A percentile compares a stretch with the other conserved stretches of the same genome.
Conservation (phyloP, 2,329 filamentous ascomycete genomes). For the Botrytis pseudocinerea region DNA sequence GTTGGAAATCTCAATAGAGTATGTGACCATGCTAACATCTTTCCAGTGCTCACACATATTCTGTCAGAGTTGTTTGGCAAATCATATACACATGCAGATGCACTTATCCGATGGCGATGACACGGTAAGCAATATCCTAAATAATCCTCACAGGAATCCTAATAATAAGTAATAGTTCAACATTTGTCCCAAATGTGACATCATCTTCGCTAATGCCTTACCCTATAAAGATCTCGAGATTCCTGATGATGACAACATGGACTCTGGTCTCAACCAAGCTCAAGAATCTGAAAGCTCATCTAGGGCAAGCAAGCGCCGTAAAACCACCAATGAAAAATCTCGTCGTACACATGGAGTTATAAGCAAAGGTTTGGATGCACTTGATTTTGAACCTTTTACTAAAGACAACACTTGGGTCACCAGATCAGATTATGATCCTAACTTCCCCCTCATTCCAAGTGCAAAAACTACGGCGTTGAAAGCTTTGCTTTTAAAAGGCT, state of each 20-base stretch:
- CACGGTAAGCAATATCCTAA: not conserved
- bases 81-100: constrained; percentile 30
- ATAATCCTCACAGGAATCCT: not conserved
- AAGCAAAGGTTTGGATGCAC: constrained; percentile 33
- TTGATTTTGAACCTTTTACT: constrained; percentile 35
- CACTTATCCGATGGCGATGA: constrained; percentile 8
- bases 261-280: not conserved
- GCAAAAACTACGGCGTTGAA: constrained; percentile 45
- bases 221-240: constrained; percentile 17
- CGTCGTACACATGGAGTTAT: not conserved
- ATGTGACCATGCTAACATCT: not conserved
- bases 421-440: constrained; percentile 32
- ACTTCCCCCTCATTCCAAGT: constrained; percentile 40
- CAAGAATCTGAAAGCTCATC: not conserved
- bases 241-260: constrained; percentile 27
- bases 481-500: constrained; percentile 43
- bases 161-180: constrained; percentile 3
- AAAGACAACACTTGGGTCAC: constrained; percentile 33
- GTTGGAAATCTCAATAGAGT: not conserved
- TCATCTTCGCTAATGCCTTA: constrained; percentile 24
- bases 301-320: constrained; percentile 11
- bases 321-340: not conserved
- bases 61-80: constrained; percentile 51
- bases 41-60: constrained; percentile 55
- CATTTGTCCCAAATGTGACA: constrained; percentile 32